A percentile compares a stretch with the other conserved stretches of the same genome.
Evolutionary conservation across 257 asterid genomes (phyloP).

Genomic region (Craterostigma plantagineum): DNA sequence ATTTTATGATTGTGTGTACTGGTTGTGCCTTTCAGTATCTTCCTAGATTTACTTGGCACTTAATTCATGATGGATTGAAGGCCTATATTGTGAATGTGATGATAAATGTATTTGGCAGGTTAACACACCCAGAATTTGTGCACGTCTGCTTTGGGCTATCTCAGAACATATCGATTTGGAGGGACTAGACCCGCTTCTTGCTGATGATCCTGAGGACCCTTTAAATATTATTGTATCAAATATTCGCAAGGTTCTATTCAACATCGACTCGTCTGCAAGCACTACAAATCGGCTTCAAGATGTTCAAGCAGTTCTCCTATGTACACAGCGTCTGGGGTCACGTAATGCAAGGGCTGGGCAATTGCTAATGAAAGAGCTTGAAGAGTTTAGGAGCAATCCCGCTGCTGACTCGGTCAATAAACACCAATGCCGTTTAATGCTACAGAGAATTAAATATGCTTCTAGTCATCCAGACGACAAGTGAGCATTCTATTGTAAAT

Average conservation of each 20-base stretch:
- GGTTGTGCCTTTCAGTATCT: too few relatives aligned
- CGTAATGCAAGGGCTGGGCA: constrained; percentile 87
- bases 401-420: constrained; percentile 83
- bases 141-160: constrained; percentile 78
- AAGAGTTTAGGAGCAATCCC: constrained; percentile 65
- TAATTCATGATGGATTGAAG: neutral
- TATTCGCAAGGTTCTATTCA: constrained; percentile 76
- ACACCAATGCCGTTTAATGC: constrained; percentile 74
- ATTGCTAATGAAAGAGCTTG: constrained; percentile 78
- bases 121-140: constrained; percentile 55
- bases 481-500: constrained; percentile 33
- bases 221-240: constrained; percentile 59
- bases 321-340: constrained; percentile 82
- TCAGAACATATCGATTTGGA: constrained; percentile 89
- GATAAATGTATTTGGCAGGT: constrained; percentile 36
- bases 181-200: constrained; percentile 88
- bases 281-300: constrained; percentile 78
- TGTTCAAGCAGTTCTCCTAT: constrained; percentile 81
- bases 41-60: too few relatives aligned
- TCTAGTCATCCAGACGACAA: constrained; percentile 52
- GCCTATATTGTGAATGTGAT: constrained; percentile 5
- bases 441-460: constrained; percentile 78
- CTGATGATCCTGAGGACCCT: constrained; percentile 93
- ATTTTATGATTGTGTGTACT: too few relatives aligned
- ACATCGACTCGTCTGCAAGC: constrained; percentile 59